Percentiles rank a stretch among this genome's conserved stretches.
These are phyloP conservation scores for Pyrrhoderma noxium DNA, from an alignment of 1,284 basidiomycete species.

Conservation along the genomic window DNA sequence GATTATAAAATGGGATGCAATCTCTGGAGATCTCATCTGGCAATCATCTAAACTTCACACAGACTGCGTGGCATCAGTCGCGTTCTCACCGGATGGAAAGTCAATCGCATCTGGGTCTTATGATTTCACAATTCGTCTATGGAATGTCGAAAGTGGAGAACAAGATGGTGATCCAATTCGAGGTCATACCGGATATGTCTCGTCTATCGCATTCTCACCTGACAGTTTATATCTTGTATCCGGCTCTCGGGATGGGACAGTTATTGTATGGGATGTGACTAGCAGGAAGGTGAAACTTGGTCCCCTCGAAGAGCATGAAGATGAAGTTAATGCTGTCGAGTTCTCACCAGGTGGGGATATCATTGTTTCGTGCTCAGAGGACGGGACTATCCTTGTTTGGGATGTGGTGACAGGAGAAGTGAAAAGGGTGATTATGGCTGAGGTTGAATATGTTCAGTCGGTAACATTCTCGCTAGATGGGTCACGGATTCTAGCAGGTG, in stretches of 20 bases:
- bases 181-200: slow-evolving; percentile 2
- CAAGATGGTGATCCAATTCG: neutral
- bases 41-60: slow-evolving; percentile 8
- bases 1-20: slow-evolving; percentile 19
- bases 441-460: no score
- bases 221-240: slow-evolving; percentile 2
- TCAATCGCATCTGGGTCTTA: slow-evolving; percentile 15
- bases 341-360: no score
- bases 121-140: slow-evolving; percentile 15
- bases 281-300: no score
- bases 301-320: no score
- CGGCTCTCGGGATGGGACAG: slow-evolving; percentile 4
- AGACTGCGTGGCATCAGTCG: neutral
- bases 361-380: no score
- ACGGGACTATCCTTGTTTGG: no score
- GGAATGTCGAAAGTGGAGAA: slow-evolving; percentile 15
- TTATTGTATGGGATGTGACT: neutral
- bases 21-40: slow-evolving; percentile 1
- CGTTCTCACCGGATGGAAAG: slow-evolving; percentile 14
- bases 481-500: no score
- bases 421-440: no score
- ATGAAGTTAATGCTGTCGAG: no score
- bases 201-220: slow-evolving; percentile 9
- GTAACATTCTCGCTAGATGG: no score
- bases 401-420: no score